Evolutionary conservation across 2,329 filamentous ascomycete genomes (phyloP).

Genomic region (Diplocarpon rosae): DNA sequence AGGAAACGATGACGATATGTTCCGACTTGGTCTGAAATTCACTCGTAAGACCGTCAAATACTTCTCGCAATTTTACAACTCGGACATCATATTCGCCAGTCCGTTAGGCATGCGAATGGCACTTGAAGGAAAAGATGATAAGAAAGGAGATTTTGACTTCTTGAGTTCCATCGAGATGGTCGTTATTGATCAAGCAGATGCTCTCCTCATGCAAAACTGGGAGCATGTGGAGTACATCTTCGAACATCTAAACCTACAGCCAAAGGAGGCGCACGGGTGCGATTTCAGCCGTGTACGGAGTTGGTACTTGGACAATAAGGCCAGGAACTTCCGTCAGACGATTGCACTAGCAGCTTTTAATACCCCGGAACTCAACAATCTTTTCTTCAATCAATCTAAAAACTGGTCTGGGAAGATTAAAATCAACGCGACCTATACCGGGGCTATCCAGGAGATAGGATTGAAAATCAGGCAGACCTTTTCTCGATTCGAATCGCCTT

Average conservation of each 20-base stretch:
- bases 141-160: conserved; percentile 75
- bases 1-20: conserved; percentile 96
- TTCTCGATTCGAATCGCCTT: conserved; percentile 65
- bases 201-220: conserved; percentile 96
- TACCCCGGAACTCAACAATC: conserved; percentile 75
- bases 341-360: conserved; percentile 72
- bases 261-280: conserved; percentile 79
- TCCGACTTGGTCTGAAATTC: conserved; percentile 90
- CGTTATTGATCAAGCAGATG: conserved; percentile 84
- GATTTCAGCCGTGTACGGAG: conserved; percentile 83
- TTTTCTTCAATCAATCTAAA: conserved; percentile 64
- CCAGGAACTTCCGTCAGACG: conserved; percentile 73
- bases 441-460: conserved; percentile 62
- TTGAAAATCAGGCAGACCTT: conserved; percentile 78
- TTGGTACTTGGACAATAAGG: conserved; percentile 89
- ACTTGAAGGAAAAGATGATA: conserved; percentile 62
- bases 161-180: conserved; percentile 87
- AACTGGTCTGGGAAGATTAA: conserved; percentile 76
- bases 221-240: conserved; percentile 91
- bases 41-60: conserved; percentile 92
- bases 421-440: conserved; percentile 53
- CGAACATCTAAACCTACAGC: conserved; percentile 81
- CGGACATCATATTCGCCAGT: conserved; percentile 87
- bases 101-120: conserved; percentile 83
- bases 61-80: conserved; percentile 91